Conservation (phyloP, 768 basidiomycete species). For the Sarcodon aspratus region DNA sequence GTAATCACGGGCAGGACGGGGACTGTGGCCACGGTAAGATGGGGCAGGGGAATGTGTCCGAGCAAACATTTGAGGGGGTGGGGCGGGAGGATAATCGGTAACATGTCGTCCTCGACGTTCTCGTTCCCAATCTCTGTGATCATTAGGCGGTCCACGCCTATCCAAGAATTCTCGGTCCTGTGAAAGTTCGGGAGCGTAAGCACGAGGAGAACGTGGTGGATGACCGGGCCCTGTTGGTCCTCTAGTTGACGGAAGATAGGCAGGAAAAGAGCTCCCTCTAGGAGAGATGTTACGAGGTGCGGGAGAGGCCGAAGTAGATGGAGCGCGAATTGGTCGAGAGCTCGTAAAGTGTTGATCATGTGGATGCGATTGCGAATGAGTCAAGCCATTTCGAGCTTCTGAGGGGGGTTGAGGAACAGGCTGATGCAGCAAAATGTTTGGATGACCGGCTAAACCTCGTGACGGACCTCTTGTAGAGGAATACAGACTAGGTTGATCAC, state of each 20-base stretch:
- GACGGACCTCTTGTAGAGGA: conserved; percentile 35
- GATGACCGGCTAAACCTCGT: conserved; percentile 20
- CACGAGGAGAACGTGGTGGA: conserved; percentile 50
- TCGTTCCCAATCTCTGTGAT: conserved; percentile 44
- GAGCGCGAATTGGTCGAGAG: conserved; percentile 36
- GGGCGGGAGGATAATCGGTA: conserved; percentile 16
- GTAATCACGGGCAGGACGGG: conserved; percentile 27
- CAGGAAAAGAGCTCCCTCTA: conserved; percentile 31
- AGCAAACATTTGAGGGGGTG: neutral
- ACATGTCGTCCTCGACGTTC: conserved; percentile 14
- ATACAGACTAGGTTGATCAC: conserved; percentile 38
- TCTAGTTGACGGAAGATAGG: conserved; percentile 30
- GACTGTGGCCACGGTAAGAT: conserved; percentile 31
- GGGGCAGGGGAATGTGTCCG: conserved; percentile 23
- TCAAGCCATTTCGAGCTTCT: conserved; percentile 39
- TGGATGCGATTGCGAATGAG: conserved; percentile 30
- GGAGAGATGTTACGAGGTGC: conserved; percentile 17
- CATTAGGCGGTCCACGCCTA: conserved; percentile 31
- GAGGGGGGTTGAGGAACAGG: conserved; percentile 45
- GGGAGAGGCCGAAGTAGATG: conserved; percentile 53
- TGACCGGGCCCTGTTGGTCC: conserved; percentile 41
- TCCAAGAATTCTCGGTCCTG: conserved; percentile 13
- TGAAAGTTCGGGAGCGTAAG: conserved; percentile 44
- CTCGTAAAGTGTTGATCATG: conserved; percentile 39
- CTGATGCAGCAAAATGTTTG: conserved; percentile 47